These are phyloP conservation scores for Epichloe elymi DNA, from an alignment of 2,329 filamentous ascomycete genomes.

Conservation along the genomic window DNA sequence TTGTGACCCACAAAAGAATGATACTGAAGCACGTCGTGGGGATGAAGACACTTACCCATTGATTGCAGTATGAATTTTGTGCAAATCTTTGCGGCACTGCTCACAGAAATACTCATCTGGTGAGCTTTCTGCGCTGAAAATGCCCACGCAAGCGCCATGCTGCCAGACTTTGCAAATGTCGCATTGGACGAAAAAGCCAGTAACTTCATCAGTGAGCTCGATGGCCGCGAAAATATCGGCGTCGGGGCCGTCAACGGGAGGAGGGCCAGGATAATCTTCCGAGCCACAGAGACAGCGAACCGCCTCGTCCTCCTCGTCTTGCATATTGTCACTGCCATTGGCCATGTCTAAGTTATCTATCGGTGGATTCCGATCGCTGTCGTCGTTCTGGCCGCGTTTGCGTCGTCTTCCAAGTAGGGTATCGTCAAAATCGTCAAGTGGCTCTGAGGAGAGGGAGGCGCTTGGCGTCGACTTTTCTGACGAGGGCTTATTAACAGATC, in stretches of 20 bases:
- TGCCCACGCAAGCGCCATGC: conserved; percentile 92
- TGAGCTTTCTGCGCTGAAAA: conserved; percentile 84
- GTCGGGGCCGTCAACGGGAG: conserved; percentile 48
- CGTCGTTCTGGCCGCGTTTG: conserved; percentile 60
- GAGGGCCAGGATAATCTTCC: conserved; percentile 85
- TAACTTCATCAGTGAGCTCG: conserved; percentile 68
- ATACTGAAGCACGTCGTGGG: not conserved
- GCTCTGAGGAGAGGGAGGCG: conserved; percentile 58
- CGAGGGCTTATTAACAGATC: conserved; percentile 57
- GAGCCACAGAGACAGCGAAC: conserved; percentile 91
- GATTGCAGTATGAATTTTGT: conserved; percentile 65
- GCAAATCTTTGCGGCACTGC: conserved; percentile 80
- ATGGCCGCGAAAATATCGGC: conserved; percentile 44
- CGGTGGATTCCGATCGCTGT: conserved; percentile 31
- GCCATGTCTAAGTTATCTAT: conserved; percentile 35
- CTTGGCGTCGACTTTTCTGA: conserved; percentile 68
- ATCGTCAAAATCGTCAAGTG: conserved; percentile 55
- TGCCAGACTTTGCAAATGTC: conserved; percentile 98
- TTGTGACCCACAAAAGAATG: not conserved
- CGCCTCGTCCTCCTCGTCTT: conserved; percentile 75
- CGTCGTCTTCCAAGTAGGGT: conserved; percentile 63
- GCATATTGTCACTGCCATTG: conserved; percentile 56
- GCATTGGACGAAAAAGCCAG: conserved; percentile 95
- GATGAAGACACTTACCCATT: conserved; percentile 59
- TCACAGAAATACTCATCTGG: conserved; percentile 98